A percentile compares a stretch with the other conserved stretches of the same genome.
Conservation (phyloP, 2,329 filamentous ascomycete species). For the Ilyonectria sp. region DNA sequence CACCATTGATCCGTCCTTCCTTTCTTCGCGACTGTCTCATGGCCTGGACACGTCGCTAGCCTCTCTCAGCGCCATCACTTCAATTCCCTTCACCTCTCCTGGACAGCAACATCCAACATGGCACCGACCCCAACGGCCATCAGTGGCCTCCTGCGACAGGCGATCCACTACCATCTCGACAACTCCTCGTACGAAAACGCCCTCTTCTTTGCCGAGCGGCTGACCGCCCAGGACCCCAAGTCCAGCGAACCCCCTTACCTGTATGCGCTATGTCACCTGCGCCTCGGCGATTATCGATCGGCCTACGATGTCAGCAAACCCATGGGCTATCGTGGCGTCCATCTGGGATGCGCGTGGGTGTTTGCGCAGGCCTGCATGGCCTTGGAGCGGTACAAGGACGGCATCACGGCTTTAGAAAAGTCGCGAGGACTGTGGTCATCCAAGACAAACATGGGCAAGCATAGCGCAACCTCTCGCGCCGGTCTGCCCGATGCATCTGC, state of each 20-base stretch:
- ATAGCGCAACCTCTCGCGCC: constrained; percentile 82
- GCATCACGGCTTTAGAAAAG: constrained; percentile 87
- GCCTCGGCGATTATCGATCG: constrained; percentile 85
- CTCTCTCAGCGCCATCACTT: constrained; percentile 35
- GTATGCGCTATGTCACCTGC: constrained; percentile 86
- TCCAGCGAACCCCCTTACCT: constrained; percentile 87
- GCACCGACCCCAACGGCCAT: constrained; percentile 67
- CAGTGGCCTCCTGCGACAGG: constrained; percentile 69
- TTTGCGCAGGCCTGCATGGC: constrained; percentile 91
- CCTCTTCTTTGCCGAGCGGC: constrained; percentile 91
- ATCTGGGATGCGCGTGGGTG: constrained; percentile 91
- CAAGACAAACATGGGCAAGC: constrained; percentile 85
- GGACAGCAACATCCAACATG: constrained; percentile 58
- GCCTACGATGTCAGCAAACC: constrained; percentile 87
- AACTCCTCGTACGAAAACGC: constrained; percentile 92
- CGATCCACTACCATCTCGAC: constrained; percentile 83
- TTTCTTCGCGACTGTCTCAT: constrained; percentile 41
- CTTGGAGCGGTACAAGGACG: constrained; percentile 84
- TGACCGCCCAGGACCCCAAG: constrained; percentile 86
- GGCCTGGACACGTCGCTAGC: constrained; percentile 47
- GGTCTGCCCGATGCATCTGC: constrained; percentile 87
- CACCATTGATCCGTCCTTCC: constrained; percentile 22
- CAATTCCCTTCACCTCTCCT: constrained; percentile 28
- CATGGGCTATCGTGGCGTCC: constrained; percentile 77
- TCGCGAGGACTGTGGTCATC: constrained; percentile 82